These are phyloP conservation scores for Byssoonygena ceratinophila DNA, from an alignment of 2,329 filamentous ascomycete genomes.

Conservation along the genomic window DNA sequence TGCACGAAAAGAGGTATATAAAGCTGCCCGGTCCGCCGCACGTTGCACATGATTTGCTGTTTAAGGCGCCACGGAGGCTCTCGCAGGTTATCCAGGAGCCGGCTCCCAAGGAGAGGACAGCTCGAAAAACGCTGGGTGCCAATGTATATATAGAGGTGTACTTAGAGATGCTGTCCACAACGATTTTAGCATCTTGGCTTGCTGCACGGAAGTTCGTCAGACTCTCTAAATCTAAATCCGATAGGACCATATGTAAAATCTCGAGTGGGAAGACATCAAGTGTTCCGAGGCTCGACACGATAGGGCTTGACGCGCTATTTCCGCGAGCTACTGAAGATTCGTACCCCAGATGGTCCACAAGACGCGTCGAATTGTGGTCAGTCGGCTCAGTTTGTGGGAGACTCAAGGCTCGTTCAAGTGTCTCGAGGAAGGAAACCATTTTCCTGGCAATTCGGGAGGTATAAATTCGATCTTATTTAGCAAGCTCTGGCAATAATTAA, in stretches of 20 bases:
- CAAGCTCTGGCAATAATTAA: too few relatives aligned
- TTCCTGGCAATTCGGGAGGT: neutral
- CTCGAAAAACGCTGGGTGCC: constrained; percentile 22
- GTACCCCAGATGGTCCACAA: neutral
- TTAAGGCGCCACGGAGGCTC: constrained; percentile 19
- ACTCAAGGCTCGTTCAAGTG: neutral
- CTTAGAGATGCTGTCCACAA: constrained; percentile 26
- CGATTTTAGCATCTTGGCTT: constrained; percentile 20
- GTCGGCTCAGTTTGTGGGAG: neutral
- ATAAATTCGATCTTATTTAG: neutral
- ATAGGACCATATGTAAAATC: constrained; percentile 21
- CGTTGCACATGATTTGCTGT: constrained; percentile 22
- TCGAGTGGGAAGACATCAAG: constrained; percentile 18
- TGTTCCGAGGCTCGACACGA: neutral
- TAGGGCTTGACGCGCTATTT: neutral
- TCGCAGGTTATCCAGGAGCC: constrained; percentile 20
- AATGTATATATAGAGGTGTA: constrained; percentile 38
- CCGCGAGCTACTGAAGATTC: neutral
- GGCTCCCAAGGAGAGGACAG: constrained; percentile 21
- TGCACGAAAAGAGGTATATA: constrained; percentile 27
- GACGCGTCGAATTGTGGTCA: neutral
- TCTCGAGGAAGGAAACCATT: neutral
- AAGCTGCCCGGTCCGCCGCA: constrained; percentile 25
- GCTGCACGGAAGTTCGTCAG: constrained; percentile 24
- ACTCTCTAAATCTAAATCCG: constrained; percentile 20